A percentile compares a stretch with the other conserved stretches of the same genome.
phyloP scores from a whole-genome alignment of 768 basidiomycete species.

The Mycena maculata region DNA sequence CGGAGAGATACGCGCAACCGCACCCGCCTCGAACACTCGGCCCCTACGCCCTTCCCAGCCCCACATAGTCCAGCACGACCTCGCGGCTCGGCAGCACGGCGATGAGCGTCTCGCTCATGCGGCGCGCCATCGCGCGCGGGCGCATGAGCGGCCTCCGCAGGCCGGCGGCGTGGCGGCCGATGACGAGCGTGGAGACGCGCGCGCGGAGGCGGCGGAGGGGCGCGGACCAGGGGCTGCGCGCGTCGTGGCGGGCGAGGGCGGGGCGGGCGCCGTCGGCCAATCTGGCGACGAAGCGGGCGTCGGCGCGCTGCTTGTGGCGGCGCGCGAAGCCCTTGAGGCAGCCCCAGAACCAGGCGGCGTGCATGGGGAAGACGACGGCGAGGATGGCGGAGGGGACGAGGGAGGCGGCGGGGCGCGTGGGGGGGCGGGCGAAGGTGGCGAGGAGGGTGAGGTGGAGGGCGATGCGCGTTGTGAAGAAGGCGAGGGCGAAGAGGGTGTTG shows the following conservation, averaged over 20 bases:
- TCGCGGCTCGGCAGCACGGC: not conserved
- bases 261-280: not conserved
- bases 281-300: too few relatives aligned
- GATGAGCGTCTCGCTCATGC: constrained; percentile 19
- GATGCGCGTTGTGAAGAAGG: constrained; percentile 67
- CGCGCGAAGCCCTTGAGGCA: constrained; percentile 61
- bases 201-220: constrained; percentile 15
- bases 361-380: constrained; percentile 57
- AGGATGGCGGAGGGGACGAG: constrained; percentile 54
- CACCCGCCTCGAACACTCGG: too few relatives aligned
- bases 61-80: too few relatives aligned
- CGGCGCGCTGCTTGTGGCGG: constrained; percentile 23
- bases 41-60: too few relatives aligned
- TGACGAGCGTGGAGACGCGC: not conserved
- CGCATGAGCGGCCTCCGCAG: constrained; percentile 6
- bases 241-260: not conserved
- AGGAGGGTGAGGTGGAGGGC: not conserved
- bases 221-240: not conserved
- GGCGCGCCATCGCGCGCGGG: constrained; percentile 15
- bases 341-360: constrained; percentile 64
- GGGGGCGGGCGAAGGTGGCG: constrained; percentile 19
- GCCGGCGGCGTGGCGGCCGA: not conserved
- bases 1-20: too few relatives aligned
- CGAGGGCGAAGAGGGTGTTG: constrained; percentile 59
- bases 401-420: constrained; percentile 49